A percentile compares a stretch with the other conserved stretches of the same genome.
phyloP scores from a whole-genome alignment of 2,329 filamentous ascomycete genomes.

The Taxawa tesnikishii region DNA sequence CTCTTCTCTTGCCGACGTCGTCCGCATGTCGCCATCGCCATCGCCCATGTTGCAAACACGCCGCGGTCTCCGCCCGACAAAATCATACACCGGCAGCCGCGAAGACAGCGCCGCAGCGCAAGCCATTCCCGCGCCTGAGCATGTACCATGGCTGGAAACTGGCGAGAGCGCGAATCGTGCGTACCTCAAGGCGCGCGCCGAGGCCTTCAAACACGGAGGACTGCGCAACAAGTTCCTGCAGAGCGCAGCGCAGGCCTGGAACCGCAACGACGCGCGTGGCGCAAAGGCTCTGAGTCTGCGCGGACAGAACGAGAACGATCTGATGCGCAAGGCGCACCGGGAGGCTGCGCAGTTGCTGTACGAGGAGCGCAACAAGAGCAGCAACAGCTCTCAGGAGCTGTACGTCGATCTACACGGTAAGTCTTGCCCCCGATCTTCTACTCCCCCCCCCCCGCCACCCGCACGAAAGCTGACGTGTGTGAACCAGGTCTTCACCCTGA shows the following conservation, averaged over 20 bases:
- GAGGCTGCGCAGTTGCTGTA: constrained; percentile 88
- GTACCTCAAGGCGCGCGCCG: constrained; percentile 87
- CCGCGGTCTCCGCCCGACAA: constrained; percentile 44
- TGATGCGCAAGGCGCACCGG: constrained; percentile 93
- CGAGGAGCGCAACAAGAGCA: constrained; percentile 71
- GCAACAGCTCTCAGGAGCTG: constrained; percentile 52
- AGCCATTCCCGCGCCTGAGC: constrained; percentile 75
- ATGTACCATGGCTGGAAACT: constrained; percentile 94
- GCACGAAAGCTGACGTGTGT: no score
- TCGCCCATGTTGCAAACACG: constrained; percentile 19
- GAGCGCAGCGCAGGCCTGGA: constrained; percentile 96
- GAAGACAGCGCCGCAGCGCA: constrained; percentile 74
- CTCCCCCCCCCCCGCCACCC: no score
- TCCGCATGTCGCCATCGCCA: constrained; percentile 90
- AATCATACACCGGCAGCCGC: constrained; percentile 51
- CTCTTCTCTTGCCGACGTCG: constrained; percentile 80
- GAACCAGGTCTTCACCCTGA: constrained; percentile 72
- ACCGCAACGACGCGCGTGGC: constrained; percentile 89
- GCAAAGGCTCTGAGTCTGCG: constrained; percentile 90
- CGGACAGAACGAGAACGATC: constrained; percentile 90
- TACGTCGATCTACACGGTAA: constrained; percentile 82
- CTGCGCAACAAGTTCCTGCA: constrained; percentile 94
- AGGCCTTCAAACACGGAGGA: constrained; percentile 94
- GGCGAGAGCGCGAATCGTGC: constrained; percentile 82
- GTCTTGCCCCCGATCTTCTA: constrained; percentile 3